Evolutionary conservation across 208 protist species (phyloP), one percentile per base, ranked within the genome.

Genomic region (Leptomonas pyrrhocoris): DNA sequence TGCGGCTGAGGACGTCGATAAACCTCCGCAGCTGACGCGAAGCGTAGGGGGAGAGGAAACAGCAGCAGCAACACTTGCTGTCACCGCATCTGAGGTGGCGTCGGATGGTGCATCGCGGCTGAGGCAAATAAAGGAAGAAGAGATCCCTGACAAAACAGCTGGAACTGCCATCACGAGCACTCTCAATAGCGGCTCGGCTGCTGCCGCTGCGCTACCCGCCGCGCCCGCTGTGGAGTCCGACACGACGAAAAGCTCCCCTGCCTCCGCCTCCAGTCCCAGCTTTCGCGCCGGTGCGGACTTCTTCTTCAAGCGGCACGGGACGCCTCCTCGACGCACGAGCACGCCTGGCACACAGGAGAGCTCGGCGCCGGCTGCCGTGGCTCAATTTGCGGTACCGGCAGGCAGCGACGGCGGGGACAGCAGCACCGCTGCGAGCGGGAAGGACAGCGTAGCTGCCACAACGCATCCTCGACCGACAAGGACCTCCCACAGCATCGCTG

Each of bases 281-380:
- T 38, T 63, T 30, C 58, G 43, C 27, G 30, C 58, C 16, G 58
- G 58, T 42, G 6, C 58, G 5, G 43, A 63, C 43, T 63, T 63
- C 42, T 51, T 63, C 2, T 63, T 63, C 11, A 49, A 51, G 7
- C 19, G 27, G 4, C 15, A 5, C 1, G 58, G 3, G 16, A 40
- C 27, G 5, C 11, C 28, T 2, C 27, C 38, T 2, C 4, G 42
- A 8, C 43, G 4, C 12, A n/a, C 13, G 7, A 31, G 56, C n/a
- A 12, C 7, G 3, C 11, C 38, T 3, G 38, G 21, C 4, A 49
- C 40, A 21, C 56, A 49, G 23, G 56, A 49, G 13, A 49, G 56
- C 40, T 42, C 43, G 9, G 58, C 43, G 15, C 27, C 58, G 1
- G 43, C 58, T 18, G 58, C 28, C 27, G 12, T 63, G 13, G 15